Base-by-base conservation (phyloP, 352 stramenopile genomes). In the Globisporangium acanthophoron region DNA sequence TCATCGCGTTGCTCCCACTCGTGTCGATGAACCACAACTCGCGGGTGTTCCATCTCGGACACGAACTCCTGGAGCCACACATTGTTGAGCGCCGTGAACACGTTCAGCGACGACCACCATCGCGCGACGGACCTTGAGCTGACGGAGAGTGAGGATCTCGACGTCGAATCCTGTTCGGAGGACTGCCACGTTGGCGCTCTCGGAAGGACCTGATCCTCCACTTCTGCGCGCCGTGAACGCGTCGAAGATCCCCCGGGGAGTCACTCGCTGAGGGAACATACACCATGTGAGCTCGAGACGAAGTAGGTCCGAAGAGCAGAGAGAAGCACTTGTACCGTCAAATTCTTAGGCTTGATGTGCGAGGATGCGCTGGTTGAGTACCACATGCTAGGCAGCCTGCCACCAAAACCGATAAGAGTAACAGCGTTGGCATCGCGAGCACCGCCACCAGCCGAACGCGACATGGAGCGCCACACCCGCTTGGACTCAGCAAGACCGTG, bases 351-450 rank as follows among this genome's bases (percentile, higher is more conserved):
- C 63, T 80, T 85, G 41, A 86, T 58, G 40, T 72, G 59, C 20
- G 62, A 69, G 15, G 76, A 74, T 13, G 76, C 69, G 8, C 70
- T 71, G 1, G 76, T 88, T 41, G 65, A 58, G 58, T 85, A 88
- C 78, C 78, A 88, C 20, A 88, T 54, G 46, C 71, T 84, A 2
- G 78, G 76, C 37, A 83, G 68, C 0, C 78, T 88, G 53, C 47
- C 52, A 27, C 13, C 21, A 44, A 37, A 11, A 37, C 33, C 33
- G 5, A 6, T 6, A 37, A 37, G 33, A 50, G 18, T n/a, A 51
- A 16, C 27, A 50, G 56, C 24, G 3, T 31, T 18, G 55, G 6
- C 58, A 55, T 49, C 24, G 27, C n/a, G 16, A n/a, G 24, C 12
- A 39, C 47, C 8, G 3, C 4, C 21, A 3, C 8, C 21, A n/a